A percentile compares a stretch with the other conserved stretches of the same genome.
These are phyloP conservation scores for Limnanthes douglasii DNA, from an alignment of 345 rosid species.

Conservation along the genomic window DNA sequence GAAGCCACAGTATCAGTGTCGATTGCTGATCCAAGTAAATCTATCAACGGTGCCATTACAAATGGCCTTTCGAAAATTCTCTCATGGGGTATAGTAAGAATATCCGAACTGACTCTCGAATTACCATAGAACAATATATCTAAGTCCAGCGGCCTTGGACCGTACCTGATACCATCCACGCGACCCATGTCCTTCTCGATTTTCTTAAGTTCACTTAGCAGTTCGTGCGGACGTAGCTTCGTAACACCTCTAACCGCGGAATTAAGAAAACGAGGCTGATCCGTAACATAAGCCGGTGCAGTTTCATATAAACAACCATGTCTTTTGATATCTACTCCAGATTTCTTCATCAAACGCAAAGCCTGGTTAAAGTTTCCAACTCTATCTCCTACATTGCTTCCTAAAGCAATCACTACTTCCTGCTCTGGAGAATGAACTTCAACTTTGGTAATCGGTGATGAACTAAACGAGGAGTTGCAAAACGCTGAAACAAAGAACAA, in stretches of 20 bases:
- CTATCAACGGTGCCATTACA: slow-evolving; percentile 83
- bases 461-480: slow-evolving; percentile 17
- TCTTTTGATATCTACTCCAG: slow-evolving; percentile 43
- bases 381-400: slow-evolving; percentile 81
- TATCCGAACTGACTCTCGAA: slow-evolving; percentile 39
- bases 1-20: slow-evolving; percentile 54
- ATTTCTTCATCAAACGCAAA: slow-evolving; percentile 38
- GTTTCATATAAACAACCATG: slow-evolving; percentile 85
- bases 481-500: slow-evolving; percentile 16
- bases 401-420: slow-evolving; percentile 81
- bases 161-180: slow-evolving; percentile 50
- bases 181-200: slow-evolving; percentile 86
- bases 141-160: slow-evolving; percentile 83
- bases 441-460: slow-evolving; percentile 15
- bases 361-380: slow-evolving; percentile 55
- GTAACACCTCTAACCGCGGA: slow-evolving; percentile 78
- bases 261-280: slow-evolving; percentile 80
- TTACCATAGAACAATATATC: slow-evolving; percentile 83
- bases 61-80: slow-evolving; percentile 90
- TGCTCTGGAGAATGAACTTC: slow-evolving; percentile 54
- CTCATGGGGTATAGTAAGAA: slow-evolving; percentile 61
- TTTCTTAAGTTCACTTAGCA: slow-evolving; percentile 46
- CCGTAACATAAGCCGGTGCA: slow-evolving; percentile 76
- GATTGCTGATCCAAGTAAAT: slow-evolving; percentile 52
- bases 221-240: slow-evolving; percentile 69